Evolutionary conservation across 2,329 filamentous ascomycete species (phyloP).

Genomic region (Ophiostoma australiae): DNA sequence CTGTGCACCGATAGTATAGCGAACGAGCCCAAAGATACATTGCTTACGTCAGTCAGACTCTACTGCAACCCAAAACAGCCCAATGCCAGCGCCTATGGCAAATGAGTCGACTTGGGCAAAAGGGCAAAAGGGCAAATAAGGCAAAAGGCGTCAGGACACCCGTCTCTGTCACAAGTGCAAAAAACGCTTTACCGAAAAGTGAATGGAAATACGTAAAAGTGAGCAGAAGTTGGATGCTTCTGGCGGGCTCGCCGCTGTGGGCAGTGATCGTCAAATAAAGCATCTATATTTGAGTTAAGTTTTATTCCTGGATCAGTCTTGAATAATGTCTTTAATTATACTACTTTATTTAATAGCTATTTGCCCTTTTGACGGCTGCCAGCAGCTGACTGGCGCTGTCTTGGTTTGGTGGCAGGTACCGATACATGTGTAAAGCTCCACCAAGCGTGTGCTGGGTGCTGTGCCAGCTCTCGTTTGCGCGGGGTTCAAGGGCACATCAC

Average conservation of each 20-base stretch:
- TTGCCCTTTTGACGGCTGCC: constrained; percentile 10
- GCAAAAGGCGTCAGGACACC: neutral
- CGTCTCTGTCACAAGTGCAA: neutral
- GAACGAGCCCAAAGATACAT: neutral
- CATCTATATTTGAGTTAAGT: neutral
- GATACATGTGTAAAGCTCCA: constrained; percentile 7
- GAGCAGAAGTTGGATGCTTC: neutral
- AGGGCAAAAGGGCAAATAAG: neutral
- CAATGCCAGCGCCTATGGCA: neutral
- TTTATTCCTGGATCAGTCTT: neutral
- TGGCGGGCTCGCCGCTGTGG: constrained; percentile 8
- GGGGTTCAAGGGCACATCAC: constrained; percentile 10
- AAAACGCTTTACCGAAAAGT: neutral
- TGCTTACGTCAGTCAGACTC: neutral
- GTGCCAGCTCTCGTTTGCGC: constrained; percentile 4
- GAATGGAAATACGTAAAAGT: neutral
- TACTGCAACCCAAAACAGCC: neutral
- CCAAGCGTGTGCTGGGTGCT: neutral
- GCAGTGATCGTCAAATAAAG: constrained; percentile 1
- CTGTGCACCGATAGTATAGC: neutral
- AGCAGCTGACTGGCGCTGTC: constrained; percentile 9
- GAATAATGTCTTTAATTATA: neutral
- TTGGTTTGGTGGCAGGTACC: neutral
- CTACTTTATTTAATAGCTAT: neutral
- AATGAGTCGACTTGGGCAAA: neutral